A percentile compares a stretch with the other conserved stretches of the same genome.
Conservation (phyloP, 306 rosid species). For the Vicia villosa region DNA sequence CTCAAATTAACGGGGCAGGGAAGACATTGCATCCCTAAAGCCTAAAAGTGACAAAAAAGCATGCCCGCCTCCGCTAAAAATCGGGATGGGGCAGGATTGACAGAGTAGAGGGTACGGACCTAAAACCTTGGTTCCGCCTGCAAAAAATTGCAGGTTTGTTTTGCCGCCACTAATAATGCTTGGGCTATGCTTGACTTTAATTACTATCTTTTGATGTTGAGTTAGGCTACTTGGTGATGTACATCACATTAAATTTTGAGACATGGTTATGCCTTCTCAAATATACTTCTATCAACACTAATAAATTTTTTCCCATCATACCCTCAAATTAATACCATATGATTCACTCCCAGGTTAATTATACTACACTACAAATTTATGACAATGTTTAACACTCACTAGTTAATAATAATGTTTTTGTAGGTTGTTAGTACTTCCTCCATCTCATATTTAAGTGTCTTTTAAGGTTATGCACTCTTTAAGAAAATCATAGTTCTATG, state of each 20-base stretch:
- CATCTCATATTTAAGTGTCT: not conserved
- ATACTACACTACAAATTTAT: not conserved
- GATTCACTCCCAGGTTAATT: not conserved
- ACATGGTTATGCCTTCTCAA: constrained; percentile 6
- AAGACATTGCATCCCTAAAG: too few species aligned
- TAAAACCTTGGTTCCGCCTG: too few species aligned
- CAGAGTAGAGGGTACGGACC: too few species aligned
- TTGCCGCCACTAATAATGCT: not conserved
- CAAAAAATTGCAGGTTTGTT: too few species aligned
- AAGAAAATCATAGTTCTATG: not conserved
- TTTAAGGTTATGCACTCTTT: not conserved
- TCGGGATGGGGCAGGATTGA: too few species aligned
- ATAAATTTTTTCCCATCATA: not conserved
- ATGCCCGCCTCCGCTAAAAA: too few species aligned
- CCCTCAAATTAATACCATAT: not conserved
- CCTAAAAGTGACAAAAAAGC: too few species aligned
- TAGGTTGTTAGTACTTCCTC: not conserved
- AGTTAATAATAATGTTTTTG: not conserved
- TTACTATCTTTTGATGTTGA: not conserved
- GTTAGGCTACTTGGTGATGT: not conserved
- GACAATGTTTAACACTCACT: not conserved
- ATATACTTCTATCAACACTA: not conserved
- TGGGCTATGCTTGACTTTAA: not conserved
- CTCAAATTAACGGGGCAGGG: too few species aligned
- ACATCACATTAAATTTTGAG: not conserved